Percentiles rank a stretch among this genome's conserved stretches.
Evolutionary conservation across 768 basidiomycete species (phyloP).

Genomic region (Xerocomellus intermedius): DNA sequence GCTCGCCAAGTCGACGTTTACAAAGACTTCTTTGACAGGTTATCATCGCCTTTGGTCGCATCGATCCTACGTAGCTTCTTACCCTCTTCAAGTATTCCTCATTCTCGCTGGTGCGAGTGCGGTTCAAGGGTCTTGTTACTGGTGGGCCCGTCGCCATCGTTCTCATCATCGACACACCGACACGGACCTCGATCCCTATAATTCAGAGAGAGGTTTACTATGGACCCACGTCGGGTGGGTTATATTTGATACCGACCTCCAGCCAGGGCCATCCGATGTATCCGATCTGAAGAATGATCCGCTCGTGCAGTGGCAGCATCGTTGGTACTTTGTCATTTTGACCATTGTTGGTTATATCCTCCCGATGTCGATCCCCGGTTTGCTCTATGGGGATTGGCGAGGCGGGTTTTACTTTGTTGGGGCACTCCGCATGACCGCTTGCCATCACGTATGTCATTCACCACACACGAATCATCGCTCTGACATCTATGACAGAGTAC

Average conservation of each 20-base stretch:
- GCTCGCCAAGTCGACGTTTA: neutral
- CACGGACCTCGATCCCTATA: constrained; percentile 84
- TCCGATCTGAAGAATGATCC: constrained; percentile 70
- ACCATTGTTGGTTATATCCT: constrained; percentile 68
- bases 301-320: constrained; percentile 77
- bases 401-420: constrained; percentile 78
- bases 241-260: constrained; percentile 69
- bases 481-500: constrained; percentile 52
- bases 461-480: neutral
- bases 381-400: constrained; percentile 72
- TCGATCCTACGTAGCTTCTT: constrained; percentile 74
- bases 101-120: constrained; percentile 77
- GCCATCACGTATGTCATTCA: constrained; percentile 67
- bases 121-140: constrained; percentile 83
- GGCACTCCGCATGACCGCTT: constrained; percentile 67
- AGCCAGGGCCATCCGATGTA: constrained; percentile 68
- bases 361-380: constrained; percentile 66
- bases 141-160: constrained; percentile 84
- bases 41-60: constrained; percentile 90
- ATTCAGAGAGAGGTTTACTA: constrained; percentile 71
- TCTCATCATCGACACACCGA: constrained; percentile 85
- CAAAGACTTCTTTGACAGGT: constrained; percentile 36
- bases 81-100: constrained; percentile 68
- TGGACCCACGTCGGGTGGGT: constrained; percentile 89
- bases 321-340: constrained; percentile 62